These are phyloP conservation scores for Cetraspora pellucida DNA, from an alignment of 192 early-diverging fungal species.

Conservation along the genomic window DNA sequence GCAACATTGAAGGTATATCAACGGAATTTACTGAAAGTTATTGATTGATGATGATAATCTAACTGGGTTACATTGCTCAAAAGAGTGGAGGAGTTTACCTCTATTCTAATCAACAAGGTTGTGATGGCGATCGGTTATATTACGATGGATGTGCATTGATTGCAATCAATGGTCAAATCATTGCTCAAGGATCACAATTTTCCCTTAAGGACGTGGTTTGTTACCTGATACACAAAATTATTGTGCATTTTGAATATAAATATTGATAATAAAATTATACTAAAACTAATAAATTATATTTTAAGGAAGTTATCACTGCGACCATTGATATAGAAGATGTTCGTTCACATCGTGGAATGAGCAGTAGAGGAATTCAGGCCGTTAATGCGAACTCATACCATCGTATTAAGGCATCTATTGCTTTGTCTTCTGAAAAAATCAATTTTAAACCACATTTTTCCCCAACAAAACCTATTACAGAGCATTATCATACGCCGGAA, in stretches of 20 bases:
- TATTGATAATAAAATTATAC: not conserved
- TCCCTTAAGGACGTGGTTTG: constrained; percentile 86
- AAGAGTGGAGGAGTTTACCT: constrained; percentile 92
- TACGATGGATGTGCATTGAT: constrained; percentile 96
- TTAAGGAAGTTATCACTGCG: constrained; percentile 85
- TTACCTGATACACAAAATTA: not conserved
- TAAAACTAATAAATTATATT: not conserved
- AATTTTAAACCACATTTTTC: constrained; percentile 47
- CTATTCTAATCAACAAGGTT: constrained; percentile 96
- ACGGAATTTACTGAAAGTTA: no score
- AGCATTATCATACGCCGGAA: constrained; percentile 72
- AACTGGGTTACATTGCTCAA: not conserved
- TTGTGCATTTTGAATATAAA: no score
- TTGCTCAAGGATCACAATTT: constrained; percentile 92
- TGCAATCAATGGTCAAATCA: constrained; percentile 82
- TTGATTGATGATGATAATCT: no score
- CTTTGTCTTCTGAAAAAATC: constrained; percentile 51
- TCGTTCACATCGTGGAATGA: constrained; percentile 70
- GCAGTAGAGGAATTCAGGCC: constrained; percentile 85
- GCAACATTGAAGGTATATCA: constrained; percentile 80
- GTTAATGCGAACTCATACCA: constrained; percentile 60
- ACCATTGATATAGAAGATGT: constrained; percentile 92
- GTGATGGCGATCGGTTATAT: constrained; percentile 97
- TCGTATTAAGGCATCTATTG: constrained; percentile 62
- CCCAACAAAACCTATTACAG: constrained; percentile 50